Evolutionary conservation across 2,329 filamentous ascomycete species (phyloP).

Genomic region (Aspergillus floridensis): DNA sequence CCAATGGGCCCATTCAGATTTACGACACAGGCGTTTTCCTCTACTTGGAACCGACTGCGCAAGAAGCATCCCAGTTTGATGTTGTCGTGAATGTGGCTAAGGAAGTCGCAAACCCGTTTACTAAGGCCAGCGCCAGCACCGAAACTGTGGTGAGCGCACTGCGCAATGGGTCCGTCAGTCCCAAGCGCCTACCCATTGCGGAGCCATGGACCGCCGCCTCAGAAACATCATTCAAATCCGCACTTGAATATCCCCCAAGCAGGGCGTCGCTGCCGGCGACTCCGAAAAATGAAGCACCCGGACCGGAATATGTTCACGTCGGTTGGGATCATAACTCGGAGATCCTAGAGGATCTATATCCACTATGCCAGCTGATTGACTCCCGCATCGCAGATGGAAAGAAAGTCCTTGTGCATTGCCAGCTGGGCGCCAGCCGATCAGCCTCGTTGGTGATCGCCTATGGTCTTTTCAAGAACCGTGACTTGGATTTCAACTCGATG

Average conservation of each 20-base stretch:
- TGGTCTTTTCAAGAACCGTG: conserved; percentile 61
- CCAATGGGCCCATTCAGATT: conserved; percentile 62
- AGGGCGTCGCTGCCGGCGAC: conserved; percentile 30
- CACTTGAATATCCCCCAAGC: conserved; percentile 41
- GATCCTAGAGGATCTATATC: conserved; percentile 61
- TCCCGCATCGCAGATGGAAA: conserved; percentile 57
- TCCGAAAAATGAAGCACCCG: conserved; percentile 32
- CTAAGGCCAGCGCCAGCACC: conserved; percentile 27
- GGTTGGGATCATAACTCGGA: conserved; percentile 68
- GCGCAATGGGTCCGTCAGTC: conserved; percentile 47
- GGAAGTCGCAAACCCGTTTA: conserved; percentile 62
- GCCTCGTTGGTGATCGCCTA: conserved; percentile 67
- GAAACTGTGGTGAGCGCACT: conserved; percentile 45
- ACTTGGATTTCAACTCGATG: conserved; percentile 62
- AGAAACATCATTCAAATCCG: conserved; percentile 51
- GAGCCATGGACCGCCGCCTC: conserved; percentile 47
- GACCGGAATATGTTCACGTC: conserved; percentile 65
- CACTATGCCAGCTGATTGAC: conserved; percentile 61
- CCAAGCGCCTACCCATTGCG: conserved; percentile 34
- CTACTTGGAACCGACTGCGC: conserved; percentile 61
- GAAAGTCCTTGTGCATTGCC: conserved; percentile 63
- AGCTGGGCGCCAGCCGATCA: conserved; percentile 63
- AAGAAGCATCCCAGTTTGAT: conserved; percentile 60
- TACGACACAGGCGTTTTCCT: conserved; percentile 62
- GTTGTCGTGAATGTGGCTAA: conserved; percentile 65